Evolutionary conservation across 78 protist species (phyloP), one percentile per base, ranked within the genome.

Genomic region (Polysphondylium violaceum): DNA sequence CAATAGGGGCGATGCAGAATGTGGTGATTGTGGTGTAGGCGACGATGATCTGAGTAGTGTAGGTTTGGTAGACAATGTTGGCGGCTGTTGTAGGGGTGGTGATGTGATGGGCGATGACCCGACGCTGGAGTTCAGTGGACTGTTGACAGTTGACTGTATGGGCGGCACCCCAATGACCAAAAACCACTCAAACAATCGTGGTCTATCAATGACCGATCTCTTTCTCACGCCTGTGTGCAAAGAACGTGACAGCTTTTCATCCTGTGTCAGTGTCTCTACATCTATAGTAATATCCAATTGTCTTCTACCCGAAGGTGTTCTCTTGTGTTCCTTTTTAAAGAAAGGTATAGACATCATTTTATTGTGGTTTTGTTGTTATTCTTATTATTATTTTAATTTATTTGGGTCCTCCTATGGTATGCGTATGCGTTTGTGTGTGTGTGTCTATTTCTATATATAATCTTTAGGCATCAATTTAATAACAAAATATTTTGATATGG

Each of bases 241-340:
- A 16, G 16, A 17, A 31, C 91, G 25, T 14, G 65, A 43, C 16
- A 83, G 1, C 16, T 67, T 40, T 36, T 83, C 91, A 33, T 83
- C 91, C 19, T 51, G 55, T 17, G 91, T 83, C 17, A 83, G 38
- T 50, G 75, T 51, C n/a, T 83, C 91, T 7, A 83, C 91, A 83
- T 83, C 76, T 6, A 79, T 29, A 8, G 89, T 67, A 5, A 83
- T 69, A 69, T 83, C 91, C 33, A 69, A 27, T 31, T 44, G 38
- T 25, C 58, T 53, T 55, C 77, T 69, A n/a, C 91, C 91, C 6
- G 76, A 63, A 36, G 77, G 55, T 50, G 91, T 83, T 72, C 91
- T 83, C 44, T 50, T 53, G 44, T 83, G 91, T 55, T 59, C 23
- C 38, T 83, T 83, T 41, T 44, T 31, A 69, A 83, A 83, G 21